Percentiles rank a stretch among this genome's conserved stretches.
Conservation (phyloP, 2,329 filamentous ascomycete species). For the Pseudogymnoascus sp. region DNA sequence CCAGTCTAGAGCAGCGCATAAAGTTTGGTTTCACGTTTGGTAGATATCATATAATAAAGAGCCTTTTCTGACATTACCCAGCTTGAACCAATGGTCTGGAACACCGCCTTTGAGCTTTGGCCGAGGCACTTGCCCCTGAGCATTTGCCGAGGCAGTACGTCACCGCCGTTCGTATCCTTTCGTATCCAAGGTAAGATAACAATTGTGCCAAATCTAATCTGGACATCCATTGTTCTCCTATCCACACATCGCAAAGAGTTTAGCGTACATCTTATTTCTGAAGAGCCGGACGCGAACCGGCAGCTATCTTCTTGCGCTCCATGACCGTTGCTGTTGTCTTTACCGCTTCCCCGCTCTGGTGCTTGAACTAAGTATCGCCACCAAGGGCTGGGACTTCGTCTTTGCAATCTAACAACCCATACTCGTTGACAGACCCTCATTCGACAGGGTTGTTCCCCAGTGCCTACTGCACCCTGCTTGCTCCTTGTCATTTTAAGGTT, state of each 20-base stretch:
- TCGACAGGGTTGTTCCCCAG: neutral
- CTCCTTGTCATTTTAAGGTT: neutral
- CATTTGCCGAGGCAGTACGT: constrained; percentile 3
- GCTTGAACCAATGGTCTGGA: neutral
- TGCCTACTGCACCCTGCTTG: neutral
- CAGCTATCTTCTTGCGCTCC: neutral
- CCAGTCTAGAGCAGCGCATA: neutral
- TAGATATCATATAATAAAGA: neutral
- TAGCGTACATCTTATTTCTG: neutral
- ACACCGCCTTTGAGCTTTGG: neutral
- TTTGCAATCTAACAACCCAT: neutral
- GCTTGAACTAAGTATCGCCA: neutral
- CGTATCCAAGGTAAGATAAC: neutral
- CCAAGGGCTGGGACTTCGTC: neutral
- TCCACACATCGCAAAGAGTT: neutral
- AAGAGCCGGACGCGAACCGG: neutral
- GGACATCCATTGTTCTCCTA: neutral
- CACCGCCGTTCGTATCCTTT: neutral
- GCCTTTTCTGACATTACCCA: neutral
- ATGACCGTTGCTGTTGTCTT: neutral
- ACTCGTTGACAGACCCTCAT: neutral
- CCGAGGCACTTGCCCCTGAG: neutral
- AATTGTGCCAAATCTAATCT: neutral
- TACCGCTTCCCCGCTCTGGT: neutral
- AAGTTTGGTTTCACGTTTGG: neutral